These are phyloP conservation scores for Exophiala sp. DNA, from an alignment of 2,329 filamentous ascomycete genomes.

Conservation along the genomic window DNA sequence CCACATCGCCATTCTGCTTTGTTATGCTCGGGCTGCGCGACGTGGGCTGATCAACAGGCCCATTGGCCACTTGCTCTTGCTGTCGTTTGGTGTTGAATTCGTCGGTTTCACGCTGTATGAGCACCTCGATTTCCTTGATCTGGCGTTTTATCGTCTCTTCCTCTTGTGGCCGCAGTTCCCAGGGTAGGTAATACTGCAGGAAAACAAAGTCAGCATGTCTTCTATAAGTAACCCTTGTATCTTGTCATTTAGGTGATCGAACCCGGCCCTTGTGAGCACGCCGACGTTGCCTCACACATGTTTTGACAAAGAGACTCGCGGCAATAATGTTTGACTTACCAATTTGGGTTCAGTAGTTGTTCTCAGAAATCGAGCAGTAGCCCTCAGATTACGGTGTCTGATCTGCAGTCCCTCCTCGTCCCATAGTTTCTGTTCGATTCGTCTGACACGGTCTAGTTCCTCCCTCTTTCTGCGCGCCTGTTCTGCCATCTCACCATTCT, in stretches of 20 bases:
- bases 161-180: slow-evolving; percentile 64
- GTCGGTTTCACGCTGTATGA: slow-evolving; percentile 58
- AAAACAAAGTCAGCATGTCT: too few species aligned
- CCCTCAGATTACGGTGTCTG: slow-evolving; percentile 65
- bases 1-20: not conserved
- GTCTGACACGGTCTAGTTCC: slow-evolving; percentile 55
- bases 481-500: slow-evolving; percentile 66
- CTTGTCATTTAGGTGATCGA: too few species aligned
- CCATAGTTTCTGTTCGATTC: slow-evolving; percentile 65
- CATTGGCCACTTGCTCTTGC: too few species aligned
- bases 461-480: slow-evolving; percentile 60
- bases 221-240: too few species aligned
- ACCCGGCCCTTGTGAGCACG: too few species aligned
- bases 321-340: slow-evolving; percentile 35
- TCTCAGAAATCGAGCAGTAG: slow-evolving; percentile 64
- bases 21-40: not conserved
- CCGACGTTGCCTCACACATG: too few species aligned
- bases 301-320: too few species aligned
- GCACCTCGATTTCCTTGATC: slow-evolving; percentile 57
- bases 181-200: slow-evolving; percentile 72
- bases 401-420: slow-evolving; percentile 56
- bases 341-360: slow-evolving; percentile 67
- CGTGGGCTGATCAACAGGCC: not conserved
- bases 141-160: slow-evolving; percentile 66
- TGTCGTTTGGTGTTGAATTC: slow-evolving; percentile 50